Conservation (phyloP, 164 flowering plant genomes). For the Chimonanthus praecox region DNA sequence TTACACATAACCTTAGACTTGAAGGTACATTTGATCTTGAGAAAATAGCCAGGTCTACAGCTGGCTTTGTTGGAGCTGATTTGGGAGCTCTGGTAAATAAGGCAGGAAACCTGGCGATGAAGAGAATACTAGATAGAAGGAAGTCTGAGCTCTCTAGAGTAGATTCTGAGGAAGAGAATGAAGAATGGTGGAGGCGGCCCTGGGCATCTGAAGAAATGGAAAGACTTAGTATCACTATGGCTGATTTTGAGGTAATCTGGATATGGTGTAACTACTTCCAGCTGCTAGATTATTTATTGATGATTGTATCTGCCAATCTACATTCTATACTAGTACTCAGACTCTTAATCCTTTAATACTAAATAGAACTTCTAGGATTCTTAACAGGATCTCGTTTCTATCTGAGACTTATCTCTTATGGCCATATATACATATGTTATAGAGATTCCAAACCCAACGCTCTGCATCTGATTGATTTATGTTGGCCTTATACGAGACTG, state of each 20-base stretch:
- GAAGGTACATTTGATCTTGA: conserved; percentile 68
- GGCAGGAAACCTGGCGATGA: conserved; percentile 85
- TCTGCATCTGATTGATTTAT: no score
- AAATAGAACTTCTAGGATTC: not conserved
- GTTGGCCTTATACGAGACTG: no score
- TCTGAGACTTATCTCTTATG: not conserved
- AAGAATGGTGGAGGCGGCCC: conserved; percentile 61
- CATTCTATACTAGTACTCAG: not conserved
- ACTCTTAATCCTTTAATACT: not conserved
- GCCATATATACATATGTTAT: not conserved
- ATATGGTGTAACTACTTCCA: not conserved
- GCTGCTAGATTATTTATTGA: not conserved
- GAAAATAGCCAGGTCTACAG: conserved; percentile 69
- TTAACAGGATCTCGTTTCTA: not conserved
- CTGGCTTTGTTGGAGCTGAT: conserved; percentile 97
- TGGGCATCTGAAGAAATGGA: conserved; percentile 70
- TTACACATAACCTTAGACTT: conserved; percentile 50
- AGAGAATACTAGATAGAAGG: conserved; percentile 49
- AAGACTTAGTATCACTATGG: conserved; percentile 64
- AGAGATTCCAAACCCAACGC: no score
- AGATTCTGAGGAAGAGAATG: conserved; percentile 18
- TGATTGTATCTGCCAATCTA: not conserved
- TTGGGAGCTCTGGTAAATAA: conserved; percentile 57
- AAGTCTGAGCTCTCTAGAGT: conserved; percentile 35
- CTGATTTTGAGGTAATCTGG: conserved; percentile 79